Conservation (phyloP, 1,284 basidiomycete genomes). For the Cerioporus squamosus region DNA sequence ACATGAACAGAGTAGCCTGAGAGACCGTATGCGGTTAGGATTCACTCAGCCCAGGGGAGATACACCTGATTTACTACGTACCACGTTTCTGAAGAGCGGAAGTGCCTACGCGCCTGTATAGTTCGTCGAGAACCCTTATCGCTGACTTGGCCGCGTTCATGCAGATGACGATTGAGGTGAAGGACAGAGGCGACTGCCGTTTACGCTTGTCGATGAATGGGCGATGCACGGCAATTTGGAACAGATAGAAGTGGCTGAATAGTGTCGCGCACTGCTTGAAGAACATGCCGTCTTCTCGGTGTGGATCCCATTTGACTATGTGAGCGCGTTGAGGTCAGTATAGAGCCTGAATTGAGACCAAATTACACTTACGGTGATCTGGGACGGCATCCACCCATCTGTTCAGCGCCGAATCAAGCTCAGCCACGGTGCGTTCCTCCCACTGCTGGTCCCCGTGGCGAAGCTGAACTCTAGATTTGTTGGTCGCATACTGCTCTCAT, state of each 20-base stretch:
- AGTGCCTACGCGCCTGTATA: constrained; percentile 31
- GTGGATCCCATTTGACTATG: constrained; percentile 58
- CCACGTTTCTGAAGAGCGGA: constrained; percentile 29
- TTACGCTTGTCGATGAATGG: constrained; percentile 51
- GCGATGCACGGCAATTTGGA: constrained; percentile 60
- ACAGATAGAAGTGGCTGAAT: constrained; percentile 56
- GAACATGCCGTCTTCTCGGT: constrained; percentile 44
- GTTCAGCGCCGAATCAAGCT: constrained; percentile 41
- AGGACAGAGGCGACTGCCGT: constrained; percentile 39
- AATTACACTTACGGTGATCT: constrained; percentile 46
- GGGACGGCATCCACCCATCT: constrained; percentile 64
- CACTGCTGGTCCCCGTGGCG: constrained; percentile 50
- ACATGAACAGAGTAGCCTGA: constrained; percentile 54
- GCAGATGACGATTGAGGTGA: constrained; percentile 66
- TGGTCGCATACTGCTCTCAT: constrained; percentile 54
- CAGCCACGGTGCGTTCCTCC: constrained; percentile 38
- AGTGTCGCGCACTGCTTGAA: constrained; percentile 58
- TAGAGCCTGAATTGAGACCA: too few relatives aligned
- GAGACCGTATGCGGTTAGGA: too few relatives aligned
- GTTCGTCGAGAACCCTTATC: constrained; percentile 52
- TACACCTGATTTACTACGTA: neutral
- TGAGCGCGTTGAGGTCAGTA: too few relatives aligned
- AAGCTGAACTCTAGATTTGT: constrained; percentile 49
- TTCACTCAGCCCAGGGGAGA: too few relatives aligned
- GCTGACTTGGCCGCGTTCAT: constrained; percentile 64